Percentiles rank a stretch among this genome's conserved stretches.
phyloP scores from a whole-genome alignment of 2,329 filamentous ascomycete species.

The Conoideocrella luteorostrata region DNA sequence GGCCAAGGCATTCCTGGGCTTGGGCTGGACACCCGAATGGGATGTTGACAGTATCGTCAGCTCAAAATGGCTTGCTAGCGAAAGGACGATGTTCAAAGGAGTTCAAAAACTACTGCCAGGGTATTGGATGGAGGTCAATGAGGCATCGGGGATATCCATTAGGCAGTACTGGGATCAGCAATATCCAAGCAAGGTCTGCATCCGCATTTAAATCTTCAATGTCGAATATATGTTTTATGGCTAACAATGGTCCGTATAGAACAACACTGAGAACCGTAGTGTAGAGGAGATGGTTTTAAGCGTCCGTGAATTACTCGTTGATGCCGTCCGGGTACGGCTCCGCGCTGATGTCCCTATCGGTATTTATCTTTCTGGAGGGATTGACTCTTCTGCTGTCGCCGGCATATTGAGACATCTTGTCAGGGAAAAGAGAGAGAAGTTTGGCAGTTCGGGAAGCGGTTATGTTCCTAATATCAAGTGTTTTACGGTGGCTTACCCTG shows the following conservation, averaged over 20 bases:
- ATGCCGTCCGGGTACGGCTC: neutral
- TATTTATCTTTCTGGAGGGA: neutral
- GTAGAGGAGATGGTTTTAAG: slow-evolving; percentile 39
- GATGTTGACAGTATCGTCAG: slow-evolving; percentile 39
- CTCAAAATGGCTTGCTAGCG: slow-evolving; percentile 35
- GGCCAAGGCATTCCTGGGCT: slow-evolving; percentile 44
- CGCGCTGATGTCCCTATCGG: neutral
- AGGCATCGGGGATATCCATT: no score
- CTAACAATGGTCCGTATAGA: slow-evolving; percentile 11
- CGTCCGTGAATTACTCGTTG: neutral
- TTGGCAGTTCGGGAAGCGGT: slow-evolving; percentile 38
- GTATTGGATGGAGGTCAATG: no score
- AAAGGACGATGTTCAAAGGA: slow-evolving; percentile 42
- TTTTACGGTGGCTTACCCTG: slow-evolving; percentile 46
- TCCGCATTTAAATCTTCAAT: neutral
- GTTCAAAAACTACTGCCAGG: slow-evolving; percentile 37
- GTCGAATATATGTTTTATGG: neutral
- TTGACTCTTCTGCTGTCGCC: slow-evolving; percentile 38
- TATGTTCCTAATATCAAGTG: slow-evolving; percentile 23
- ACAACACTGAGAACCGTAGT: slow-evolving; percentile 32
- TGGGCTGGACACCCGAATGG: slow-evolving; percentile 48
- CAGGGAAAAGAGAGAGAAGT: slow-evolving; percentile 35
- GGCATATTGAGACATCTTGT: slow-evolving; percentile 49
- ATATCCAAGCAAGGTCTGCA: slow-evolving; percentile 42
- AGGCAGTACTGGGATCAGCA: no score